These are phyloP conservation scores for Trichosporon ovoides DNA, from an alignment of 1,284 basidiomycete species.

Conservation along the genomic window DNA sequence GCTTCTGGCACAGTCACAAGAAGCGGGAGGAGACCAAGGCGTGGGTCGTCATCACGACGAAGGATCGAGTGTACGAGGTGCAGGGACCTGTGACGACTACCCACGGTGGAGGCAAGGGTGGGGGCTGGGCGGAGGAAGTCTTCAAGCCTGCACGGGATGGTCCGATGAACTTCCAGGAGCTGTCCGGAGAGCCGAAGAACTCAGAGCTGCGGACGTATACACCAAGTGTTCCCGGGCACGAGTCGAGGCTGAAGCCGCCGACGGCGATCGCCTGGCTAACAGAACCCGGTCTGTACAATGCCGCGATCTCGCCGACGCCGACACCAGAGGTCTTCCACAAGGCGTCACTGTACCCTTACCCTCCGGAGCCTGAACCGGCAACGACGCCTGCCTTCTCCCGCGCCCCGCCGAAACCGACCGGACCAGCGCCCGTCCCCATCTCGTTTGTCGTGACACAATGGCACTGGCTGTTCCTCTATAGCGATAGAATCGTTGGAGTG, in stretches of 20 bases:
- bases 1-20: conserved; percentile 51
- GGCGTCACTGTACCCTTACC: conserved; percentile 52
- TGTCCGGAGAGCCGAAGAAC: conserved; percentile 66
- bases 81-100: conserved; percentile 55
- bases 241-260: conserved; percentile 49
- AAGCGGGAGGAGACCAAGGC: conserved; percentile 29
- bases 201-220: conserved; percentile 75
- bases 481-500: conserved; percentile 70
- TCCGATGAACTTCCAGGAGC: conserved; percentile 76
- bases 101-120: conserved; percentile 51
- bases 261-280: conserved; percentile 81
- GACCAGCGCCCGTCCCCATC: conserved; percentile 53
- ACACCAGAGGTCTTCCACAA: conserved; percentile 33
- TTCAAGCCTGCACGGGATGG: conserved; percentile 68
- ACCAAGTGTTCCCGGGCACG: conserved; percentile 58
- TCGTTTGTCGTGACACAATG: conserved; percentile 85
- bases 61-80: conserved; percentile 87
- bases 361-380: conserved; percentile 53
- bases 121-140: conserved; percentile 63
- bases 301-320: conserved; percentile 48
- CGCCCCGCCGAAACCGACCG: conserved; percentile 23
- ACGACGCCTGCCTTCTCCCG: neutral
- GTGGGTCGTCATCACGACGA: conserved; percentile 74
- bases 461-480: conserved; percentile 83
- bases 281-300: conserved; percentile 80